phyloP scores from a whole-genome alignment of 345 rosid genomes.

The Physaria fendleri region DNA sequence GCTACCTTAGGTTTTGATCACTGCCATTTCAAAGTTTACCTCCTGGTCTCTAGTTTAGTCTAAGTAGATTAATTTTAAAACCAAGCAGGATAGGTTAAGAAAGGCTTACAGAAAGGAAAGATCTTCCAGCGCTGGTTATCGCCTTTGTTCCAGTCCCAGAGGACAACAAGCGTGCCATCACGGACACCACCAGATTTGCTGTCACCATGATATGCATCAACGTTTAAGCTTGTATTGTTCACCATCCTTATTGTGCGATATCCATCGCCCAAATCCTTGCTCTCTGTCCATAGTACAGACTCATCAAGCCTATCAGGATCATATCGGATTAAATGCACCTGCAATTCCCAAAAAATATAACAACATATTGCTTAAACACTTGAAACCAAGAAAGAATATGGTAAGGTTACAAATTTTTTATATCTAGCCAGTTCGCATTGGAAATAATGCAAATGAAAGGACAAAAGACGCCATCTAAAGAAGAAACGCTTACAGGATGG shows the following conservation, averaged over 20 bases:
- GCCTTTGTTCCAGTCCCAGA: slow-evolving; percentile 82
- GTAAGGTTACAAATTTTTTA: no score
- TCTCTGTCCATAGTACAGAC: slow-evolving; percentile 63
- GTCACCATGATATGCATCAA: slow-evolving; percentile 82
- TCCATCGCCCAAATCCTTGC: slow-evolving; percentile 41
- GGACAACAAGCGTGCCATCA: slow-evolving; percentile 64
- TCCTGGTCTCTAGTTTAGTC: background rate
- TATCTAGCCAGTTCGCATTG: background rate
- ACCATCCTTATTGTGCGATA: slow-evolving; percentile 57
- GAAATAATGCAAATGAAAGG: background rate
- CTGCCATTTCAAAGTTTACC: background rate
- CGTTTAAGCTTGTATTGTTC: slow-evolving; percentile 51
- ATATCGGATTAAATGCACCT: slow-evolving; percentile 62
- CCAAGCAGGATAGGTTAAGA: background rate
- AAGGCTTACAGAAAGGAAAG: slow-evolving; percentile 54
- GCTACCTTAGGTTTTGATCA: background rate
- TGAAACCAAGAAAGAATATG: background rate
- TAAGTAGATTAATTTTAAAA: background rate
- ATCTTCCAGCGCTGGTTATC: slow-evolving; percentile 90
- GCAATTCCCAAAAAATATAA: slow-evolving; percentile 10
- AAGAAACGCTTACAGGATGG: slow-evolving; percentile 59
- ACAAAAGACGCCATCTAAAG: background rate
- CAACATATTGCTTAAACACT: background rate
- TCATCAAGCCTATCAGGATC: slow-evolving; percentile 53
- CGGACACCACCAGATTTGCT: slow-evolving; percentile 63